These are phyloP conservation scores for Alternaria burnsii DNA, from an alignment of 2,329 filamentous ascomycete genomes.

Conservation along the genomic window DNA sequence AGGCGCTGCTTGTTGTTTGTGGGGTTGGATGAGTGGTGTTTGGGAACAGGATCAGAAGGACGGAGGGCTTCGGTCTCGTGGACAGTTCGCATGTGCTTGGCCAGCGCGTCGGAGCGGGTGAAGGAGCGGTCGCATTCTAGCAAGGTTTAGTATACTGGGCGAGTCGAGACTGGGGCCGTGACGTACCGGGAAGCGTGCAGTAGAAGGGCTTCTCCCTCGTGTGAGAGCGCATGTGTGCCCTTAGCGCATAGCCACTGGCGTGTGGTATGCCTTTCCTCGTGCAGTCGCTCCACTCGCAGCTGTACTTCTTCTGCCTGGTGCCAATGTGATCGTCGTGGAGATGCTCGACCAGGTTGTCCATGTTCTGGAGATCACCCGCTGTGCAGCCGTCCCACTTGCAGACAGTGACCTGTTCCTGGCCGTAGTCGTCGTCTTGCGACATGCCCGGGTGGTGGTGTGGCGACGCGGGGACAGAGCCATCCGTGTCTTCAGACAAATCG, in stretches of 20 bases:
- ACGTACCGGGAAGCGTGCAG: slow-evolving; percentile 87
- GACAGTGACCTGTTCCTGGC: slow-evolving; percentile 56
- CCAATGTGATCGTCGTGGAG: slow-evolving; percentile 91
- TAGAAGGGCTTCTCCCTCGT: slow-evolving; percentile 99
- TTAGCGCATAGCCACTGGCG: slow-evolving; percentile 92
- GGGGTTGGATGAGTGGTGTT: slow-evolving; percentile 62
- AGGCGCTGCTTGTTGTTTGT: slow-evolving; percentile 57
- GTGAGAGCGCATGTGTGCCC: slow-evolving; percentile 97
- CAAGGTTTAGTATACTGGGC: neutral
- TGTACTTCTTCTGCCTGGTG: slow-evolving; percentile 92
- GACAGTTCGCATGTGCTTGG: slow-evolving; percentile 98
- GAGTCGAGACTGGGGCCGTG: neutral
- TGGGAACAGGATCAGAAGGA: slow-evolving; percentile 75
- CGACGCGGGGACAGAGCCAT: slow-evolving; percentile 73
- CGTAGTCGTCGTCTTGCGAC: slow-evolving; percentile 53
- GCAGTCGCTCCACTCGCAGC: slow-evolving; percentile 97
- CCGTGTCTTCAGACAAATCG: slow-evolving; percentile 89
- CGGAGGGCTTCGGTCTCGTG: slow-evolving; percentile 94
- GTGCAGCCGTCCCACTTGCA: slow-evolving; percentile 63
- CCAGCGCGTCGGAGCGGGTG: slow-evolving; percentile 91
- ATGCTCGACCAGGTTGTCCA: slow-evolving; percentile 61
- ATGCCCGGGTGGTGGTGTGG: slow-evolving; percentile 53
- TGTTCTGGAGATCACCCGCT: slow-evolving; percentile 59
- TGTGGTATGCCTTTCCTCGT: slow-evolving; percentile 87
- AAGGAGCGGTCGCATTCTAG: slow-evolving; percentile 97